Base-by-base conservation (phyloP, 2,329 filamentous ascomycete species). In the Phialemoniopsis sp. region DNA sequence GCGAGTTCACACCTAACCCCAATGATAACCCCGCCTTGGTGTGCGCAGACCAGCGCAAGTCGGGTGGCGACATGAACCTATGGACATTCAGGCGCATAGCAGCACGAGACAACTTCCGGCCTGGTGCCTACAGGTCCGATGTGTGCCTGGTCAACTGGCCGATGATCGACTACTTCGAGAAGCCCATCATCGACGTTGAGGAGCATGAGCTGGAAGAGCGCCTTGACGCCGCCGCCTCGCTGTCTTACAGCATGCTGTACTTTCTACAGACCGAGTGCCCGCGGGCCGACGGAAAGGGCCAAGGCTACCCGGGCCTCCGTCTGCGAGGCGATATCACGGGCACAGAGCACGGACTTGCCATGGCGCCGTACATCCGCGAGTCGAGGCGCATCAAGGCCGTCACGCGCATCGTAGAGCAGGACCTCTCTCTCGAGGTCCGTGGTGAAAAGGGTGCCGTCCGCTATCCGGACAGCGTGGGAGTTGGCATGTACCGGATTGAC, bases 111-210 rank as follows among this genome's bases (percentile, higher is more conserved):
- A 55, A 55, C 35, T 55, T 55, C 29, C 35, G 13, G 0, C 34
- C 42, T 0, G 53, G 53, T 1, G 46, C 48, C 1, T 55, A 55
- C 14, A 32, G 34, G 3, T 56, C 53, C 0, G 53, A 56, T 30
- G 42, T 56, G 1, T 55, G 52, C 13, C 44, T 56, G 31, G 53
- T 56, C 9, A 56, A 56, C 34, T 56, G 53, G 53, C 53, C 53
- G 0, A 56, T 56, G 53, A 56, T 56, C 6, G 53, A 56, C 13
- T 56, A 55, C 39, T 56, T 56, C 2, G 53, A 56, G 37, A 50
- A 51, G 9, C 50, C 52, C 30, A 54, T 56, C 28, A 52, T 56
- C 16, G 52, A 55, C 13, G 46, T 52, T 0, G 21, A 43, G 0
- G 51, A 55, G 3, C 16, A 41, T 6, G 45, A 54, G 17, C 21